These are phyloP conservation scores for Botryotinia narcissicola DNA, from an alignment of 2,329 filamentous ascomycete genomes.

Conservation along the genomic window DNA sequence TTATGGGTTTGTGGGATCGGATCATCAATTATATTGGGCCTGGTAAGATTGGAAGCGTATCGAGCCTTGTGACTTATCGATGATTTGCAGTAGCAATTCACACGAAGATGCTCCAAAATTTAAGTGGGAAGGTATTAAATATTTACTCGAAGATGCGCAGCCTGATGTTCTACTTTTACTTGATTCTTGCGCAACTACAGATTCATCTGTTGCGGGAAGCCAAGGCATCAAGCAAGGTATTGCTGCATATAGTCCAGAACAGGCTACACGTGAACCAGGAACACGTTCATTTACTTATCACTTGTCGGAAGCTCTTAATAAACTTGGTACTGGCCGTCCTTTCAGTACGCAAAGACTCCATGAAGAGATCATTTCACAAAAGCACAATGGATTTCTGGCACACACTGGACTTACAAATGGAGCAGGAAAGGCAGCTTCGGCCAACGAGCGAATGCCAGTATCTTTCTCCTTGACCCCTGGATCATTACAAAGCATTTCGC, in stretches of 20 bases:
- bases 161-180: slow-evolving; percentile 62
- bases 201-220: slow-evolving; percentile 50
- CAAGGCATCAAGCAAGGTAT: slow-evolving; percentile 62
- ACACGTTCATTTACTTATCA: slow-evolving; percentile 58
- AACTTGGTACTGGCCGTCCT: slow-evolving; percentile 51
- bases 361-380: slow-evolving; percentile 49
- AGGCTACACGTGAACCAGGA: slow-evolving; percentile 45
- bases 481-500: slow-evolving; percentile 51
- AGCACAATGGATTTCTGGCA: slow-evolving; percentile 44
- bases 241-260: slow-evolving; percentile 57
- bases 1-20: slow-evolving; percentile 55
- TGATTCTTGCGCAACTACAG: slow-evolving; percentile 58
- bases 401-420: slow-evolving; percentile 48
- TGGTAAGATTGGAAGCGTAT: slow-evolving; percentile 49
- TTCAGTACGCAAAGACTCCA: slow-evolving; percentile 57
- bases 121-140: slow-evolving; percentile 62
- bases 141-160: slow-evolving; percentile 59
- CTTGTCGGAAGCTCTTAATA: slow-evolving; percentile 54
- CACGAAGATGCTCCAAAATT: slow-evolving; percentile 58
- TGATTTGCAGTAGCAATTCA: slow-evolving; percentile 51
- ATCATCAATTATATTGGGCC: slow-evolving; percentile 65
- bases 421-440: slow-evolving; percentile 38
- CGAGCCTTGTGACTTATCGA: slow-evolving; percentile 34
- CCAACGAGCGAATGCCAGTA: slow-evolving; percentile 45
- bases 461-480: slow-evolving; percentile 56